These are phyloP conservation scores for Volvariella surrecta DNA, from an alignment of 1,284 basidiomycete species.

Conservation along the genomic window DNA sequence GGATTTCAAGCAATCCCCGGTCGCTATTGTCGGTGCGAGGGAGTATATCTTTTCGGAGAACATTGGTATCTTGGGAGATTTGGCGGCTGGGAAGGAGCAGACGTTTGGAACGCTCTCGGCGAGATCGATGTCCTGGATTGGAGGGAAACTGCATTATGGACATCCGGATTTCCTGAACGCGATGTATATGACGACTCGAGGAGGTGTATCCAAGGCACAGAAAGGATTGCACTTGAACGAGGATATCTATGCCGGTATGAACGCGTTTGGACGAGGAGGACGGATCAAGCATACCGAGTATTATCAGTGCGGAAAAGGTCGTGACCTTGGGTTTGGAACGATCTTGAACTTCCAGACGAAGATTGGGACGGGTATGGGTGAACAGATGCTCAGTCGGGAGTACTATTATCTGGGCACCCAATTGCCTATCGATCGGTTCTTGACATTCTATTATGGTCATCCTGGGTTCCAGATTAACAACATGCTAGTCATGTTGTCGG, in stretches of 20 bases:
- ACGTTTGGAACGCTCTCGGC: constrained; percentile 99
- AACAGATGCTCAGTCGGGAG: constrained; percentile 99
- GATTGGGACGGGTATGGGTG: constrained; percentile 99
- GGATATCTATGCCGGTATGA: constrained; percentile 99
- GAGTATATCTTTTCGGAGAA: constrained; percentile 99
- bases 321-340: constrained; percentile 98
- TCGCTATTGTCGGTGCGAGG: constrained; percentile 97
- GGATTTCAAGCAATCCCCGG: constrained; percentile 85
- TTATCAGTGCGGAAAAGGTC: constrained; percentile 98
- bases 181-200: constrained; percentile 97
- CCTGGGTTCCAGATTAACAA: constrained; percentile 99
- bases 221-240: constrained; percentile 99
- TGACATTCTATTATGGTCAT: constrained; percentile 99
- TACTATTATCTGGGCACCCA: constrained; percentile 99
- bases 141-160: constrained; percentile 98
- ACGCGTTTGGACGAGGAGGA: constrained; percentile 95
- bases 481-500: constrained; percentile 95
- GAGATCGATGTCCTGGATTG: constrained; percentile 93
- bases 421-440: constrained; percentile 95
- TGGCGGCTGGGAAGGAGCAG: constrained; percentile 99
- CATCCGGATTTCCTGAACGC: constrained; percentile 99
- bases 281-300: constrained; percentile 99
- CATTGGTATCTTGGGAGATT: constrained; percentile 98
- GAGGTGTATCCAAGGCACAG: constrained; percentile 98
- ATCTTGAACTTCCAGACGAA: constrained; percentile 99